Base-by-base conservation (phyloP, 768 basidiomycete species). In the Collybia nuda region DNA sequence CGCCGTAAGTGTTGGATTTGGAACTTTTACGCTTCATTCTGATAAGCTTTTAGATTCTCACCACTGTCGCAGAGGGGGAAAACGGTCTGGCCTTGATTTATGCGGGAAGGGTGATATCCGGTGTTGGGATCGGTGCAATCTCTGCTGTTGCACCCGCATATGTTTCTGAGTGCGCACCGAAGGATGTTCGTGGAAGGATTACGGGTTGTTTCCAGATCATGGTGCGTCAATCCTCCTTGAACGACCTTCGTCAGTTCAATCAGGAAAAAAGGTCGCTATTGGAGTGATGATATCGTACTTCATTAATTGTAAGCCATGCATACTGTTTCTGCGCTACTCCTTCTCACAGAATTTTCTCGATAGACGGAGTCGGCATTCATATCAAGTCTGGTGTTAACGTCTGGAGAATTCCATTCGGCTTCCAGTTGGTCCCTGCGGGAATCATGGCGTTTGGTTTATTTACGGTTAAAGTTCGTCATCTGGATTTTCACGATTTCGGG, bases 261-360 rank as follows among this genome's bases (percentile, higher is more conserved):
- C 11, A 9, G 15, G 4, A 19, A 22, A n/a, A 22, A 32, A 77
- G 75, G 73, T 90, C 22, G 88, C 89, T 15, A 71, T 82, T 45
- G 93, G 91, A 38, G 90, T 90, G 52, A 92, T 93, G 84, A 73
- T 93, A 50, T 88, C 86, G 0, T 91, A 90, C 66, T 91, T 89
- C 63, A 76, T 90, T 56, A 89, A 91, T 58, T 78, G 87, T 89
- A 51, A 44, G 86, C 71, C 14, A 23, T 8, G 17, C 7, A 35
- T 36, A 17, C 32, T 19, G 11, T 14, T 38, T 40, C 21, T 17
- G 36, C 19, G 11, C 5, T 18, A 12, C 35, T 12, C 17, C 15
- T 28, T 8, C 15, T 48, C 41, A 22, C 14, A 5, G 12, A n/a
- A 21, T 26, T n/a, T 50, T 14, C 42, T 36, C 17, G 36, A 5